phyloP scores from a whole-genome alignment of 75 land plant species.

The Sequoia sempervirens region DNA sequence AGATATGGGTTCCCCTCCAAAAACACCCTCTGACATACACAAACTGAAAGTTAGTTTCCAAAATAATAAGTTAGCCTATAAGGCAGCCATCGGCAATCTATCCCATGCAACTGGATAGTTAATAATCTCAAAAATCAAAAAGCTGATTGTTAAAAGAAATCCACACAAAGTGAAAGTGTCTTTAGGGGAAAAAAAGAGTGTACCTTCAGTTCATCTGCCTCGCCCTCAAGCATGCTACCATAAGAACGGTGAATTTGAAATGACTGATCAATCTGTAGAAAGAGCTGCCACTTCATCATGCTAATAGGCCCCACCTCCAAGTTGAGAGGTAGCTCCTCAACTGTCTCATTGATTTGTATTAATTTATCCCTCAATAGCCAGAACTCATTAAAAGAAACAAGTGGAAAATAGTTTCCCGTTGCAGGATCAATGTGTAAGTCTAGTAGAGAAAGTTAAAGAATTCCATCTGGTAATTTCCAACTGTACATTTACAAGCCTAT shows the following conservation, averaged over 20 bases:
- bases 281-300: conserved; percentile 94
- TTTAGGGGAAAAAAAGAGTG: background rate
- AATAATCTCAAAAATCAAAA: background rate
- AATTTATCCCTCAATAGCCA: conserved; percentile 95
- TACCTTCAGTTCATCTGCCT: conserved; percentile 99
- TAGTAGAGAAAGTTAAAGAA: conserved; percentile 40
- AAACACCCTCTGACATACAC: conserved; percentile 80
- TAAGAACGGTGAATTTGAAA: conserved; percentile 91
- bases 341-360: conserved; percentile 77
- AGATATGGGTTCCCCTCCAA: conserved; percentile 96
- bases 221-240: conserved; percentile 99
- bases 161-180: background rate
- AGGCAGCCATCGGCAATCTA: background rate
- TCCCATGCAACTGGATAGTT: background rate
- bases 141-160: background rate
- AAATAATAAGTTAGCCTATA: background rate
- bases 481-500: background rate
- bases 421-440: conserved; percentile 64
- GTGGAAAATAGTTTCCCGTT: conserved; percentile 79
- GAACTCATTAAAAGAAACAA: conserved; percentile 90
- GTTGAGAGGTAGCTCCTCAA: conserved; percentile 63
- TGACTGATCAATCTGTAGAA: conserved; percentile 93
- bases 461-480: background rate
- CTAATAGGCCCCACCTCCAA: conserved; percentile 88
- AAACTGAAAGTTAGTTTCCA: conserved; percentile 5